Evolutionary conservation across 169 alveolate species (phyloP).

Genomic region (Babesia bigemina): DNA sequence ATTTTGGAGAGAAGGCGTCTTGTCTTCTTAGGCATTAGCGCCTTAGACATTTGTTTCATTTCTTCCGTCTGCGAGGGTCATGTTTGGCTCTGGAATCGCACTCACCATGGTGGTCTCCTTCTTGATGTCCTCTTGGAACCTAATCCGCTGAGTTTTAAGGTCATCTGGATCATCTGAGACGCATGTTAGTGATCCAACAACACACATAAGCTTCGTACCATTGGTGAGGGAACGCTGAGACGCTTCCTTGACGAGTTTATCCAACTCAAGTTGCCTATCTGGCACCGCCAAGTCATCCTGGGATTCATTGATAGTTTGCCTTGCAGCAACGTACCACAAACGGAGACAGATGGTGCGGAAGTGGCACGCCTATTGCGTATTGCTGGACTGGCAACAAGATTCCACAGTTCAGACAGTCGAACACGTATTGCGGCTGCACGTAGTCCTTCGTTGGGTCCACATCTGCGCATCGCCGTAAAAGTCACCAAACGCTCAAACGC

Average conservation of each 20-base stretch:
- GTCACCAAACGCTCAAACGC: neutral
- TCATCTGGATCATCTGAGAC: constrained; percentile 35
- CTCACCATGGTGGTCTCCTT: constrained; percentile 21
- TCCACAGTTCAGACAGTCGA: constrained; percentile 88
- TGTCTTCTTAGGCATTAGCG: constrained; percentile 63
- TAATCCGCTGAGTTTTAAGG: constrained; percentile 17
- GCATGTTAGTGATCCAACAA: neutral
- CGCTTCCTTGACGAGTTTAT: constrained; percentile 53
- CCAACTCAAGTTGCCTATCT: constrained; percentile 57
- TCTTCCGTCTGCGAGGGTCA: constrained; percentile 38
- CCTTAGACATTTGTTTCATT: constrained; percentile 48
- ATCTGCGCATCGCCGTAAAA: constrained; percentile 19
- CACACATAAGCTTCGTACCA: constrained; percentile 1
- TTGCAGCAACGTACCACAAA: constrained; percentile 69
- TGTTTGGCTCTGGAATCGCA: neutral
- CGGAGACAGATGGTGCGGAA: constrained; percentile 97
- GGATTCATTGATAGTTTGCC: neutral
- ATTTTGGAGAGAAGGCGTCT: constrained; percentile 62
- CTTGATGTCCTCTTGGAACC: constrained; percentile 32
- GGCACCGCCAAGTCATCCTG: constrained; percentile 62
- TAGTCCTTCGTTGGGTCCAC: constrained; percentile 65
- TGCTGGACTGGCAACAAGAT: constrained; percentile 85
- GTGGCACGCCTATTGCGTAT: constrained; percentile 88
- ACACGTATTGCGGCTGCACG: constrained; percentile 95
- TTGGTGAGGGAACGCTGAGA: neutral